Percentiles rank a stretch among this genome's conserved stretches.
phyloP scores from a whole-genome alignment of 2,329 filamentous ascomycete genomes.

The Tothia fuscella region DNA sequence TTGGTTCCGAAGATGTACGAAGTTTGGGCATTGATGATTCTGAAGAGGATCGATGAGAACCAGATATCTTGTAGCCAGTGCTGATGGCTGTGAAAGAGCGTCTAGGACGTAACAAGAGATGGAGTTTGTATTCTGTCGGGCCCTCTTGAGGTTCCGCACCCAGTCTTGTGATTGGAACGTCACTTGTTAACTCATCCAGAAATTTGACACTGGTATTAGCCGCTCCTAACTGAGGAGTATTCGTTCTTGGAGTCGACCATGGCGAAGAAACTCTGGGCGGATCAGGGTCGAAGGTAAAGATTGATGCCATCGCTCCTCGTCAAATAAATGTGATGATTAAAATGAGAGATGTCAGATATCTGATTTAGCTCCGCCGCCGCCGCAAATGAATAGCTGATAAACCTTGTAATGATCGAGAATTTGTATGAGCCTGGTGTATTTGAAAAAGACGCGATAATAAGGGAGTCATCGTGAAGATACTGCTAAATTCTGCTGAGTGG shows the following conservation, averaged over 20 bases:
- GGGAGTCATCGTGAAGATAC: constrained; percentile 6
- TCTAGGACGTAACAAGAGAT: constrained; percentile 69
- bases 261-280: constrained; percentile 81
- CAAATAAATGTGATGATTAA: not conserved
- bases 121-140: constrained; percentile 92
- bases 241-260: constrained; percentile 54
- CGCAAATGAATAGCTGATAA: constrained; percentile 3
- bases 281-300: constrained; percentile 89
- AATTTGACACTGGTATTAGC: not conserved
- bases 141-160: constrained; percentile 88
- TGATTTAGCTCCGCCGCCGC: not conserved
- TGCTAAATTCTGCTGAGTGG: not conserved
- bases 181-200: constrained; percentile 15
- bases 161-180: constrained; percentile 51
- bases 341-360: not conserved
- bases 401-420: not conserved
- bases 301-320: constrained; percentile 65
- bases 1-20: constrained; percentile 15
- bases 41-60: constrained; percentile 35
- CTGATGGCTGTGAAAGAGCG: constrained; percentile 61
- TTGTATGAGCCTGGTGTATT: not conserved
- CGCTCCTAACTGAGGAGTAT: constrained; percentile 12
- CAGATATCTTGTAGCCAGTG: constrained; percentile 43
- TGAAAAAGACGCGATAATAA: not conserved
- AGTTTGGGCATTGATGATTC: constrained; percentile 19